Evolutionary conservation across 768 basidiomycete species (phyloP), one percentile per base, ranked within the genome.

Genomic region (Boletus coccyginus): DNA sequence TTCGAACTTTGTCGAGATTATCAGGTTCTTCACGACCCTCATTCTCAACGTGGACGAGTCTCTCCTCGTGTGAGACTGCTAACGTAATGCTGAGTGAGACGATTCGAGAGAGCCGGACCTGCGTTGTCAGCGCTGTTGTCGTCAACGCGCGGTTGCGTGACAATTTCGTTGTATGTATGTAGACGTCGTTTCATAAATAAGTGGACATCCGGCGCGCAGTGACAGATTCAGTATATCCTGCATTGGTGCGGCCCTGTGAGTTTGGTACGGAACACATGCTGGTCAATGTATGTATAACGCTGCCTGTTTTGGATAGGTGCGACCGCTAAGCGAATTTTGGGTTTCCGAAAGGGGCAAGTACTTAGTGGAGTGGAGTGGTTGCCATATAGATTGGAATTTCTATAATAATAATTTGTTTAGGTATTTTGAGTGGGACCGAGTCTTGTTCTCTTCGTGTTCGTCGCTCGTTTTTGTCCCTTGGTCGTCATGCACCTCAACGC

Each of bases 31-130:
- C 66, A 74, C 79, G 1, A 78, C 78, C 3, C 73, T 90, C 36
- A 82, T 90, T 19, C 73, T 91, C 41, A 91, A 90, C 59, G 78
- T 76, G 1, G 88, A 90, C 53, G 87, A 90, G 65, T 73, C 79
- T 0, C 7, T 1, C 9, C 21, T 58, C 1, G 17, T 32, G 29
- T 58, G 36, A 57, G 12, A 8, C 6, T 5, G 19, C 7, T 47
- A 27, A 40, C 46, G 17, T 41, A 41, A 40, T 43, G 35, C 4
- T 3, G 9, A 13, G 13, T 44, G 49, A 16, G 35, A 14, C 33
- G 35, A 36, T 16, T 14, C 7, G 24, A 27, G 43, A 46, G 7
- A 40, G 11, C 12, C 12, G 35, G 35, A 41, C 17, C 11, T 5
- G 19, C 11, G 19, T 41, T 41, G 8, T 12, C n/a, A 5, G 14